phyloP scores from a whole-genome alignment of 2,329 filamentous ascomycete species.

The Phaeosphaeria sp. region DNA sequence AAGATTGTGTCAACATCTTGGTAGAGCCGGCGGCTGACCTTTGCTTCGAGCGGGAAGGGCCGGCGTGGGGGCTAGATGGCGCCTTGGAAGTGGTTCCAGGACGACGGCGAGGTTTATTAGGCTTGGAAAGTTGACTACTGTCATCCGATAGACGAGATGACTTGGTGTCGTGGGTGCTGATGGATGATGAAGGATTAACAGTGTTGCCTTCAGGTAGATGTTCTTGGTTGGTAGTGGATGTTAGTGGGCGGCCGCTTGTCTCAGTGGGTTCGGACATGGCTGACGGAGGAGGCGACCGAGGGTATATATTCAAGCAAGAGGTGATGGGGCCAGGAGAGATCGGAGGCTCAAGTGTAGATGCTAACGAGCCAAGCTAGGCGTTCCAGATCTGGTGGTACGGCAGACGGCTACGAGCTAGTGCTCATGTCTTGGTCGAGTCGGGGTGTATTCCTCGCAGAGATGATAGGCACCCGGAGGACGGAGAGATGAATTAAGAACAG shows the following conservation, averaged over 20 bases:
- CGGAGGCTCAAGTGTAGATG: slow-evolving; percentile 40
- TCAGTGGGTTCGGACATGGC: slow-evolving; percentile 42
- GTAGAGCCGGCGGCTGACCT: slow-evolving; percentile 39
- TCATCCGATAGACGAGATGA: slow-evolving; percentile 38
- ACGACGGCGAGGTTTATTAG: slow-evolving; percentile 34
- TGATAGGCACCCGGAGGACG: slow-evolving; percentile 38
- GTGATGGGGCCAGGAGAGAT: slow-evolving; percentile 36
- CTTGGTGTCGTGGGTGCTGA: slow-evolving; percentile 26
- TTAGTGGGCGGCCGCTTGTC: slow-evolving; percentile 42
- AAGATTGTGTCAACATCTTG: slow-evolving; percentile 34
- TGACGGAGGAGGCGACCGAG: slow-evolving; percentile 30
- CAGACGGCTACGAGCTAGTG: slow-evolving; percentile 40
- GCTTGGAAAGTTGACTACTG: slow-evolving; percentile 26
- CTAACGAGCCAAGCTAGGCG: slow-evolving; percentile 32
- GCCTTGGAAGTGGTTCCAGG: slow-evolving; percentile 30
- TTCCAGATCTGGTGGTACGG: slow-evolving; percentile 42
- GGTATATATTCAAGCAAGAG: slow-evolving; percentile 42
- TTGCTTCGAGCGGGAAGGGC: slow-evolving; percentile 39
- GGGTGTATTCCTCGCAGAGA: slow-evolving; percentile 32
- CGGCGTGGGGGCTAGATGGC: slow-evolving; percentile 30
- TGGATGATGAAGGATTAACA: slow-evolving; percentile 16
- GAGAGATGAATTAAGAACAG: slow-evolving; percentile 39
- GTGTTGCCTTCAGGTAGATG: slow-evolving; percentile 31
- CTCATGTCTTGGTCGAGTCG: slow-evolving; percentile 37
- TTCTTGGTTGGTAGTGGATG: slow-evolving; percentile 24